Evolutionary conservation across 768 basidiomycete genomes (phyloP), one percentile per base, ranked within the genome.

Genomic region (Clitopilus hobsonii): DNA sequence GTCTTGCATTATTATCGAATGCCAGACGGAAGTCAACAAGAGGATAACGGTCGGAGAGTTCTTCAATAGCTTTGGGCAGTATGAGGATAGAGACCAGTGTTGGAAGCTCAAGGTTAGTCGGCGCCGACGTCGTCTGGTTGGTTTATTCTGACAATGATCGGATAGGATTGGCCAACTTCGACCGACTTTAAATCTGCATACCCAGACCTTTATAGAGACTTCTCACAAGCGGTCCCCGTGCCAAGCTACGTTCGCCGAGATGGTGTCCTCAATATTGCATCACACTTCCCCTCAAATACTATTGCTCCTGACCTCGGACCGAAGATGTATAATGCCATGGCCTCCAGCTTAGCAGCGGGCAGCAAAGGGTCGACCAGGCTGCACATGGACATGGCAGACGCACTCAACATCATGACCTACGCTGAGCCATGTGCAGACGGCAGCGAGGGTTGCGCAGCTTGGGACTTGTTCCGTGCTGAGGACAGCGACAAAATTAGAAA

Each of bases 341-440:
- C 84, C 14, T 88, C 87, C 2, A 78, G 75, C 29, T 84, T 89
- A 63, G 67, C 70, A 6, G 65, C 73, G 26, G 86, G 87, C 6
- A 89, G 84, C 64, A 86, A 88, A 64, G 94, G 94, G 3, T 86
- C 90, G 22, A 96, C 94, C 6, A 77, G 89, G 55, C 69, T 96
- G 54, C 94, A 96, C 62, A 92, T 94, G 89, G 91, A 92, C 67
- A 91, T 94, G 82, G 89, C 89, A 0, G 93, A 94, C 61, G 94
- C 94, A 2, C 73, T 96, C 57, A 97, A 97, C 68, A 79, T 96
- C 58, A 89, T 96, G 89, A 79, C 89, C 2, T 85, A 84, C 66
- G 82, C 92, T 10, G 75, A 79, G 7, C 63, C 69, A 1, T 70
- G 76, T 47, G 65, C 73, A 8, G 77, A 86, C 20, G 84, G 87